Evolutionary conservation across 768 basidiomycete genomes (phyloP).

Genomic region (Rhizopogon vulgaris): DNA sequence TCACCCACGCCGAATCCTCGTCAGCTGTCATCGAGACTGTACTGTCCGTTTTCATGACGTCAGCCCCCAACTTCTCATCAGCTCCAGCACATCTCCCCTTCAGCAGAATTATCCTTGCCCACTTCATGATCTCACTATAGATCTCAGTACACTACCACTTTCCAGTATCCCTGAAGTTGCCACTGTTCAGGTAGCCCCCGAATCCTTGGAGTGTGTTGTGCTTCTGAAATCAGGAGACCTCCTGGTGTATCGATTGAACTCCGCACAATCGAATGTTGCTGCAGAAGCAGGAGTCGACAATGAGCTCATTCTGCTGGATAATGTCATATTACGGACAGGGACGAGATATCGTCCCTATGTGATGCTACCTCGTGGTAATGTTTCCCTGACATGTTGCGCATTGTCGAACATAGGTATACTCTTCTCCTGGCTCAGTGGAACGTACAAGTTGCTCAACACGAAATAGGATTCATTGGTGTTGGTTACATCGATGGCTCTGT

Average conservation of each 20-base stretch:
- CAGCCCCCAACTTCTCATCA: conserved; percentile 59
- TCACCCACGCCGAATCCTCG: conserved; percentile 57
- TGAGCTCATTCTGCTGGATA: conserved; percentile 49
- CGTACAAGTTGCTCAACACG: neutral
- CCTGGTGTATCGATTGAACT: conserved; percentile 40
- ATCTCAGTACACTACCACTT: conserved; percentile 42
- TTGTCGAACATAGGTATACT: conserved; percentile 68
- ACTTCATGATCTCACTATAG: conserved; percentile 56
- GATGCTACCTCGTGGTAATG: conserved; percentile 44
- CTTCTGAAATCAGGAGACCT: conserved; percentile 52
- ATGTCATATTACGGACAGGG: conserved; percentile 33
- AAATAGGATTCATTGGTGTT: conserved; percentile 71
- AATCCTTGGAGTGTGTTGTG: conserved; percentile 54
- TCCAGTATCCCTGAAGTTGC: conserved; percentile 31
- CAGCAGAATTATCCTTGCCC: conserved; percentile 60
- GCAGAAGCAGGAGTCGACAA: conserved; percentile 29
- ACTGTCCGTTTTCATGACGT: conserved; percentile 70
- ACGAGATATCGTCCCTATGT: conserved; percentile 57
- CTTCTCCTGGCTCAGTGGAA: neutral
- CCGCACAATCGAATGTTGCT: conserved; percentile 11
- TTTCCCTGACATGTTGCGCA: conserved; percentile 48
- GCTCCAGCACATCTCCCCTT: conserved; percentile 41
- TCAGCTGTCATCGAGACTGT: conserved; percentile 59
- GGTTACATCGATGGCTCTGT: conserved; percentile 58
- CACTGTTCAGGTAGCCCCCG: conserved; percentile 42